Conservation (phyloP, 2,329 filamentous ascomycete species). For the Capronia americana region DNA sequence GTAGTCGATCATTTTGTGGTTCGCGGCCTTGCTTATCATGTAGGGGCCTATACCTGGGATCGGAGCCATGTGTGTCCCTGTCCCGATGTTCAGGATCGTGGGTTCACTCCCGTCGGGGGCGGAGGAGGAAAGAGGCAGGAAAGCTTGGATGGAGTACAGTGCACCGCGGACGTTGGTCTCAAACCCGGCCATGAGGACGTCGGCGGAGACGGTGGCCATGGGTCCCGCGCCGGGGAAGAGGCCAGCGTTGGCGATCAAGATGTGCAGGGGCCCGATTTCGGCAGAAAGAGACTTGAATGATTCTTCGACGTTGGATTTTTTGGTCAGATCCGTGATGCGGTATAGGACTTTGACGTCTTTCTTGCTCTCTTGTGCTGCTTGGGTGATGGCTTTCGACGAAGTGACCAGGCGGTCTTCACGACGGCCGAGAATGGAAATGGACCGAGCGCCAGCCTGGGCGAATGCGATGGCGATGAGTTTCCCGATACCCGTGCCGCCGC, state of each 20-base stretch:
- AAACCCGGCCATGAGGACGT: slow-evolving; percentile 10
- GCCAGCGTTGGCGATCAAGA: slow-evolving; percentile 17
- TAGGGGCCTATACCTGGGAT: slow-evolving; percentile 8
- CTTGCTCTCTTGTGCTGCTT: background rate
- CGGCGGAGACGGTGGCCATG: background rate
- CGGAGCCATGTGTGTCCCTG: background rate
- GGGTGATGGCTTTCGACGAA: slow-evolving; percentile 3
- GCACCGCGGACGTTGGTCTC: slow-evolving; percentile 18
- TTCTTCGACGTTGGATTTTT: background rate
- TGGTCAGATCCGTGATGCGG: slow-evolving; percentile 8
- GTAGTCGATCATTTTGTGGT: slow-evolving; percentile 87
- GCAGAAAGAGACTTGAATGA: slow-evolving; percentile 4
- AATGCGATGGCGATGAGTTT: slow-evolving; percentile 11
- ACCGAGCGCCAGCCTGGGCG: slow-evolving; percentile 2
- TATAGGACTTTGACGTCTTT: background rate
- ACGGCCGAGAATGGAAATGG: slow-evolving; percentile 8
- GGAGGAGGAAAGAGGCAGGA: slow-evolving; percentile 10
- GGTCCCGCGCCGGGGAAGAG: background rate
- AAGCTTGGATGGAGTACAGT: slow-evolving; percentile 5
- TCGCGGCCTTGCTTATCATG: slow-evolving; percentile 59
- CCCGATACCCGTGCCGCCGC: slow-evolving; percentile 9
- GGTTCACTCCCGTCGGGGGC: background rate
- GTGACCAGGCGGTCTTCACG: slow-evolving; percentile 10
- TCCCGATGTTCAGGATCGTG: background rate
- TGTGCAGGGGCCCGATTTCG: slow-evolving; percentile 8